A percentile compares a stretch with the other conserved stretches of the same genome.
phyloP scores from a whole-genome alignment of 768 basidiomycete genomes.

The Psilocybe tampanensis region DNA sequence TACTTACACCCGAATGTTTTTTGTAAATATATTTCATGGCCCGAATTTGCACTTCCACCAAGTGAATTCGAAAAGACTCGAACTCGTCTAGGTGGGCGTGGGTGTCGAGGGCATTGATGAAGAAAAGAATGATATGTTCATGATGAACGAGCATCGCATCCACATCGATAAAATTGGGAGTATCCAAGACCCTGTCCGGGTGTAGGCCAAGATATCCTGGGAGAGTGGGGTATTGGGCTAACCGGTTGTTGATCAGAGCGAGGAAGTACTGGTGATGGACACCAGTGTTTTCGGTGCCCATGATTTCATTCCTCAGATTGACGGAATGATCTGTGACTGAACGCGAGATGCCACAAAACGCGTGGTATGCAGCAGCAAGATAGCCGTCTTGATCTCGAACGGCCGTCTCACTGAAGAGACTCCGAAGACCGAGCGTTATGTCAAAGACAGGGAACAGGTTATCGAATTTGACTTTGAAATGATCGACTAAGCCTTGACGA shows the following conservation, averaged over 20 bases:
- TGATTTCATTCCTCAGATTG: neutral
- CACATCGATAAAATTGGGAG: neutral
- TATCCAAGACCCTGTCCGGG: neutral
- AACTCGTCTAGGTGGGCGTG: neutral
- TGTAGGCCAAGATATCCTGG: neutral
- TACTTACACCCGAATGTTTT: neutral
- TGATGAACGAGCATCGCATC: slow-evolving; percentile 2
- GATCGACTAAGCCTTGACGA: neutral
- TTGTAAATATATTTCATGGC: slow-evolving; percentile 1
- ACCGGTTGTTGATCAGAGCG: neutral
- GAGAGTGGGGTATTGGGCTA: neutral
- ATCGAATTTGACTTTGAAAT: neutral
- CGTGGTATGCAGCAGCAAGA: slow-evolving; percentile 1
- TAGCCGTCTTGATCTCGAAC: neutral
- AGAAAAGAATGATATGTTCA: neutral
- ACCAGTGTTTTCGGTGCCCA: neutral
- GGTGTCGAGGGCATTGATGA: neutral
- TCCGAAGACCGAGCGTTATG: neutral
- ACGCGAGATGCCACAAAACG: neutral
- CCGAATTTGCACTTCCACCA: neutral
- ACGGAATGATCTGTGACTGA: neutral
- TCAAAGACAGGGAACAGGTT: neutral
- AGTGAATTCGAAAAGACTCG: neutral
- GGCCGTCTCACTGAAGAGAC: neutral
- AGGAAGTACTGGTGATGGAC: neutral